Base-by-base conservation (phyloP, 306 rosid species). In the Parietaria judaica region DNA sequence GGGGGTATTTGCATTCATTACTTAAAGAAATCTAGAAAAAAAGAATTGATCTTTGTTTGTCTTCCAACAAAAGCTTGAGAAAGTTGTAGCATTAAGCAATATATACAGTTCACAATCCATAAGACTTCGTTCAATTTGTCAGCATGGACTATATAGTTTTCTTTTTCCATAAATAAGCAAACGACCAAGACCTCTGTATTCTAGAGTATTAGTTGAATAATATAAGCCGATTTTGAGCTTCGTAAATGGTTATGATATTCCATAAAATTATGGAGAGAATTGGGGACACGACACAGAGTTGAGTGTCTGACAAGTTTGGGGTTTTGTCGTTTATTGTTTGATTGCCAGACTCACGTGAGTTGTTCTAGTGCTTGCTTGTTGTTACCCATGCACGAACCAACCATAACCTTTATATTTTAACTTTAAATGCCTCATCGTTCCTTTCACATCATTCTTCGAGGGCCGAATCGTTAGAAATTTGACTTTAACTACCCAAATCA, bases 291-390 rank as follows among this genome's bases (percentile, higher is more conserved):
- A 31, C 60, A 34, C 54, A 41, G 47, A 3, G 53, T 35, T 39
- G 14, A 46, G 56, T 23, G 9, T n/a, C 5, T 12, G 37, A 58
- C 50, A 41, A 51, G 11, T 31, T 43, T 31, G 31, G 2, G 16
- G 53, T 35, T 35, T 58, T 51, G 51, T 55, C 61, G 44, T 41
- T 41, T 41, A 5, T 55, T 34, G 16, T 34, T 61, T 60, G 49
- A 58, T 35, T 58, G 31, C 61, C 31, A 51, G 50, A 35, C 51
- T 64, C 65, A 51, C 66, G 55, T 53, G 58, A 52, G 34, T 34
- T 41, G 45, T 23, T 23, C 1, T 23, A 23, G 31, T 23, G 31
- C 31, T 23, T 23, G 31, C 31, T 23, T 23, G 31, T 23, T 23
- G 31, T 23, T 23, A 23, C 31, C 31, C 31, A 23, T 23, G 31